Base-by-base conservation (phyloP, 2,329 filamentous ascomycete genomes). In the Trichoderma harzianum region DNA sequence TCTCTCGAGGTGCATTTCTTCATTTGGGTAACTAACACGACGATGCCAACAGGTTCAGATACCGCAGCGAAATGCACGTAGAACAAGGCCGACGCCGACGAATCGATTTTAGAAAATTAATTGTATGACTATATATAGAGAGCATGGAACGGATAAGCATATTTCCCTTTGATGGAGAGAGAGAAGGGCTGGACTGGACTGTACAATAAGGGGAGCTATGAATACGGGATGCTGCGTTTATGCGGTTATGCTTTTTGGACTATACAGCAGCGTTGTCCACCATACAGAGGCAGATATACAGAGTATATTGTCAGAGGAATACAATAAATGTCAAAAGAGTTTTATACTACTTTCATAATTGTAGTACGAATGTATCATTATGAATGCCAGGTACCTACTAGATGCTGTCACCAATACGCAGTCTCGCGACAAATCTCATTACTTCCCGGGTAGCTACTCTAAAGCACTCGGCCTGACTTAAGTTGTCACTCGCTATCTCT, bases 51-150 rank as follows among this genome's bases (percentile, higher is more conserved):
- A 72, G 70, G 70, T 43, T 72, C 70, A 34, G 70, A 72, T 12
- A 55, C 53, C 47, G 21, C 69, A 53, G 62, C 69, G 53, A 55
- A 69, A 43, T 72, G 70, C 65, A 69, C 70, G 14, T 72, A 72
- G 65, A 72, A 47, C 26, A 39, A 70, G 47, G 63, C 63, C 28
- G n/a, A 14, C 55, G 16, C 66, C 66, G 6, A 61, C 55, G 66
- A 69, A 61, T 18, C 43, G 63, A 65, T 43, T 67, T 21, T 60
- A 69, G 53, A 69, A 47, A 24, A 30, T 3, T 32, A 61, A 60
- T 60, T 69, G 66, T 69, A 69, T 60, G 66, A 69, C 66, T 69
- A 69, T 60, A 21, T 62, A 61, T 62, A 69, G 28, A 69, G 34
- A 68, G 66, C 66, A 69, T 69, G 66, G 55, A 69, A 61, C 28